These are phyloP conservation scores for Alliaria petiolata DNA, from an alignment of 345 rosid species.

Conservation along the genomic window DNA sequence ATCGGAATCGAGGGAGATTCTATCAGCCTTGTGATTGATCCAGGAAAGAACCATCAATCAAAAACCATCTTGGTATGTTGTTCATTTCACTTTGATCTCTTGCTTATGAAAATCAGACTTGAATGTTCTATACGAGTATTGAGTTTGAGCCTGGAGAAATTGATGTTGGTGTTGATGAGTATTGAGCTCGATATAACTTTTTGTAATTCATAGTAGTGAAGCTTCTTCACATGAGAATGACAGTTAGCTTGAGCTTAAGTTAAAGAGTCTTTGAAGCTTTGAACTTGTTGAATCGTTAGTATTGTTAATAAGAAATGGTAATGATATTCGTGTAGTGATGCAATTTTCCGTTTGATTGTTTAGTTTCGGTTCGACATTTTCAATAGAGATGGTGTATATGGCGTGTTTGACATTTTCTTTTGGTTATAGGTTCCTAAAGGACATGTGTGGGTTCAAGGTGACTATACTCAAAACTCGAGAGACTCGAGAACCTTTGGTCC, in stretches of 20 bases:
- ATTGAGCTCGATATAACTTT: background rate
- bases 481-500: slow-evolving; percentile 82
- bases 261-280: background rate
- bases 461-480: slow-evolving; percentile 45
- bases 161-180: no score
- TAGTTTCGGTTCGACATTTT: background rate
- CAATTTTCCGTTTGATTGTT: background rate
- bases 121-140: background rate
- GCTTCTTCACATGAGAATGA: background rate
- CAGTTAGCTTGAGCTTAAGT: background rate
- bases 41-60: slow-evolving; percentile 33
- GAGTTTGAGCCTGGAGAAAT: no score
- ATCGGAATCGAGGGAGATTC: slow-evolving; percentile 61
- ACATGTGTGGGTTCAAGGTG: slow-evolving; percentile 73
- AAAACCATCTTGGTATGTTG: slow-evolving; percentile 48
- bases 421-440: slow-evolving; percentile 66
- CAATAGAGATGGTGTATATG: background rate
- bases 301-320: background rate
- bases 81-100: background rate
- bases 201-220: background rate
- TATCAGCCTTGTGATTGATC: slow-evolving; percentile 47
- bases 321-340: background rate
- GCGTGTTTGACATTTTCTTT: background rate
- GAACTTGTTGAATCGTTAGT: background rate
- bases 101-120: background rate